A percentile compares a stretch with the other conserved stretches of the same genome.
phyloP scores from a whole-genome alignment of 2,329 filamentous ascomycete genomes.

The Pyricularia grisea region DNA sequence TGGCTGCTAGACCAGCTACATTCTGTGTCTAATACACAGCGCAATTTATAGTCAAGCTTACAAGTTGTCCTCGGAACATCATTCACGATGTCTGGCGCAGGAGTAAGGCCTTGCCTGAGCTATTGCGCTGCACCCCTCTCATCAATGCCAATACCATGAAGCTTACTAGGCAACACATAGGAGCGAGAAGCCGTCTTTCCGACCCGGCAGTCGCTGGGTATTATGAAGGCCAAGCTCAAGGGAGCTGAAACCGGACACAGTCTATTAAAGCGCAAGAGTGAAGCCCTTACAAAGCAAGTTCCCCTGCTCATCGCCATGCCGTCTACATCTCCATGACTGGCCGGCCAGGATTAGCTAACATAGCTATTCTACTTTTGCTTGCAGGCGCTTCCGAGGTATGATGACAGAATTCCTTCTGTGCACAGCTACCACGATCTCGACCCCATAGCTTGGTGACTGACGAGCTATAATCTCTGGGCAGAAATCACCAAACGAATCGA shows the following conservation, averaged over 20 bases:
- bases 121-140: not conserved
- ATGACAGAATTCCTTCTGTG: not conserved
- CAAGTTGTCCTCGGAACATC: not conserved
- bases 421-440: not conserved
- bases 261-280: slow-evolving; percentile 93
- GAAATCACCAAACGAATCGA: slow-evolving; percentile 97
- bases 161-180: slow-evolving; percentile 30
- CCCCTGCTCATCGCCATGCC: slow-evolving; percentile 2
- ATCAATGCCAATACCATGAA: not conserved
- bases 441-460: not conserved
- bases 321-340: not conserved
- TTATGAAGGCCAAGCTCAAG: slow-evolving; percentile 98
- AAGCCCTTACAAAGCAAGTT: slow-evolving; percentile 87
- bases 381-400: slow-evolving; percentile 79
- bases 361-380: slow-evolving; percentile 2
- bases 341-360: not conserved
- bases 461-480: slow-evolving; percentile 19
- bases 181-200: slow-evolving; percentile 95
- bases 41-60: not conserved
- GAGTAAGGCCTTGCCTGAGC: slow-evolving; percentile 8
- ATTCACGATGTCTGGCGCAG: slow-evolving; percentile 13
- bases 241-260: slow-evolving; percentile 86
- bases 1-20: not conserved
- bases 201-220: slow-evolving; percentile 88
- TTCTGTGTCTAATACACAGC: not conserved